A percentile compares a stretch with the other conserved stretches of the same genome.
Evolutionary conservation across 768 basidiomycete genomes (phyloP).

Genomic region (Tulasnella sp.): DNA sequence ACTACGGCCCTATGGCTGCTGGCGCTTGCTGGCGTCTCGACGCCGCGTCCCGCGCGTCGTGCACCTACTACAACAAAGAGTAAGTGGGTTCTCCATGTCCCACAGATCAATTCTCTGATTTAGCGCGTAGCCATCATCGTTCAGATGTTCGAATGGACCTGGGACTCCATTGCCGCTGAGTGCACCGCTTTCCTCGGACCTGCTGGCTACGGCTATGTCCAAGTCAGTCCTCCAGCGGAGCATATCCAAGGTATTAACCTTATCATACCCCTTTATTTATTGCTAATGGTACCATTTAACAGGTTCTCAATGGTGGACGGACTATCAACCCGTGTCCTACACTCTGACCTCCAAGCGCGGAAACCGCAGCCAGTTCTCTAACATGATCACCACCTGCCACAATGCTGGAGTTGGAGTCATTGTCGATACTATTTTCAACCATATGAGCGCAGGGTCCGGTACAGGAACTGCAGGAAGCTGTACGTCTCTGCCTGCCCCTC

Average conservation of each 20-base stretch:
- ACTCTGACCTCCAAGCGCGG: slow-evolving; percentile 36
- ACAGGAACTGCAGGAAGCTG: slow-evolving; percentile 38
- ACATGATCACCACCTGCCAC: slow-evolving; percentile 36
- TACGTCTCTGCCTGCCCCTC: slow-evolving; percentile 11
- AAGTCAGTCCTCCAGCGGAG: slow-evolving; percentile 35
- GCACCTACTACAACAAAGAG: not conserved
- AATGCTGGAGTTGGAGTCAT: slow-evolving; percentile 35
- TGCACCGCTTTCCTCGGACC: slow-evolving; percentile 36
- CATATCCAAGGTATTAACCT: slow-evolving; percentile 24
- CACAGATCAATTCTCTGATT: not conserved
- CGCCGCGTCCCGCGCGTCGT: slow-evolving; percentile 6
- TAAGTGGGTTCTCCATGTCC: not conserved
- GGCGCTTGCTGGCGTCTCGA: slow-evolving; percentile 5
- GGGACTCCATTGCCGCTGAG: slow-evolving; percentile 36
- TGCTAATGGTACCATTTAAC: not conserved
- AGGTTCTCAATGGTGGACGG: slow-evolving; percentile 37
- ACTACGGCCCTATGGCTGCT: not conserved
- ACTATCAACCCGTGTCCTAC: slow-evolving; percentile 37
- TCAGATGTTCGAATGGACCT: slow-evolving; percentile 38
- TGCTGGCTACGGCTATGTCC: slow-evolving; percentile 38
- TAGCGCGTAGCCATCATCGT: slow-evolving; percentile 30
- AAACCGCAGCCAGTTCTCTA: slow-evolving; percentile 34
- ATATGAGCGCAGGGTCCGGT: slow-evolving; percentile 39
- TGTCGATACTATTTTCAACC: slow-evolving; percentile 39
- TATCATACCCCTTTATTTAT: not conserved